Evolutionary conservation across 768 basidiomycete genomes (phyloP).

Genomic region (Lentinula sp.): DNA sequence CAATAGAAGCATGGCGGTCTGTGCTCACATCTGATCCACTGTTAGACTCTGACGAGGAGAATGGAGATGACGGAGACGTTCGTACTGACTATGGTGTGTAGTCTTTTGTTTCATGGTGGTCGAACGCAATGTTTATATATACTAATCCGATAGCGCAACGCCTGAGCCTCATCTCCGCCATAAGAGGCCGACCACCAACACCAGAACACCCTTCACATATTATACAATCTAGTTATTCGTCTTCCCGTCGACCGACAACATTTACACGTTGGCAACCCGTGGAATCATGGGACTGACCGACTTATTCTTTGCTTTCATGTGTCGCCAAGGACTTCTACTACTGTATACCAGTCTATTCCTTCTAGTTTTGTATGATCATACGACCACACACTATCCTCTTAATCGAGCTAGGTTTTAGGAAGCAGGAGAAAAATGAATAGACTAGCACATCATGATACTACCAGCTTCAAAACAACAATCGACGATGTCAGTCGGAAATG

Average conservation of each 20-base stretch:
- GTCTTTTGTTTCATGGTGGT: not conserved
- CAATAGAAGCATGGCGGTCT: conserved; percentile 68
- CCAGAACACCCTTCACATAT: conserved; percentile 25
- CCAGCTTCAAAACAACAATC: not conserved
- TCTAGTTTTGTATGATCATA: not conserved
- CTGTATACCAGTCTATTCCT: conserved; percentile 1
- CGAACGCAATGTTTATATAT: not conserved
- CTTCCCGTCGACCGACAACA: conserved; percentile 8
- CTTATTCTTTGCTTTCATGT: not conserved
- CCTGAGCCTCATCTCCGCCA: conserved; percentile 43
- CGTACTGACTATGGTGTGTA: conserved; percentile 61
- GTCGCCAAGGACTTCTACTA: not conserved
- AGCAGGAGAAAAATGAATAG: not conserved
- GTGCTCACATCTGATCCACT: conserved; percentile 60
- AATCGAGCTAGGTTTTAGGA: not conserved
- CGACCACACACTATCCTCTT: not conserved
- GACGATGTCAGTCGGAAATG: not conserved
- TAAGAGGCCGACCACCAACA: conserved; percentile 45
- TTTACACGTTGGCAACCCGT: conserved; percentile 30
- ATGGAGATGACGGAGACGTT: conserved; percentile 57
- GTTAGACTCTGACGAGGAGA: conserved; percentile 69
- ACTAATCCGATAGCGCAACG: conserved; percentile 35
- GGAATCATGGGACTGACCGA: conserved; percentile 25
- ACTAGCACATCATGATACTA: not conserved
- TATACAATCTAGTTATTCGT: conserved; percentile 7